A percentile compares a stretch with the other conserved stretches of the same genome.
These are phyloP conservation scores for Ormosia semicastrata DNA, from an alignment of 306 rosid genomes.

Conservation along the genomic window DNA sequence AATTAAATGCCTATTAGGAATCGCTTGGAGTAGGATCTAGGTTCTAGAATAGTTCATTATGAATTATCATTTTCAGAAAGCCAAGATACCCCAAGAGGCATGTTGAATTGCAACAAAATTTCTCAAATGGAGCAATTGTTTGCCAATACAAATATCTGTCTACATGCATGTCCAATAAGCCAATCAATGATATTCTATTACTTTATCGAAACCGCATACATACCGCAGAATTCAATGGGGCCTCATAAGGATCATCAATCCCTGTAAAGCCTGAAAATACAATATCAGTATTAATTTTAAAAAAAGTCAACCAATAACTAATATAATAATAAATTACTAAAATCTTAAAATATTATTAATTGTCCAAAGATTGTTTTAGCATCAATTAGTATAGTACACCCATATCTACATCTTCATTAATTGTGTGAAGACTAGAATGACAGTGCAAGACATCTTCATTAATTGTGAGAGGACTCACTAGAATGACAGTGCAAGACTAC, in stretches of 20 bases:
- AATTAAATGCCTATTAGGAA: background rate
- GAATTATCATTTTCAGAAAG: background rate
- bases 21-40: background rate
- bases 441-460: background rate
- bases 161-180: background rate
- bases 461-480: background rate
- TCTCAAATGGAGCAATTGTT: background rate
- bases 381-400: background rate
- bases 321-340: background rate
- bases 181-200: background rate
- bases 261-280: constrained; percentile 72
- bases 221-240: constrained; percentile 65
- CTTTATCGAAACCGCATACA: constrained; percentile 4
- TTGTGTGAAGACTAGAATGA: background rate
- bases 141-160: background rate
- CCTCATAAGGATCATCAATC: constrained; percentile 79
- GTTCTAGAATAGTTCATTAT: background rate
- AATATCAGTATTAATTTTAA: background rate
- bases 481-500: constrained; percentile 27
- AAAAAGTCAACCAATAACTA: background rate
- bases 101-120: background rate
- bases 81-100: background rate
- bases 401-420: background rate
- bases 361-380: background rate
- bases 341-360: background rate